These are phyloP conservation scores for Paracoccidioides lutzii DNA, from an alignment of 2,329 filamentous ascomycete species.

Conservation along the genomic window DNA sequence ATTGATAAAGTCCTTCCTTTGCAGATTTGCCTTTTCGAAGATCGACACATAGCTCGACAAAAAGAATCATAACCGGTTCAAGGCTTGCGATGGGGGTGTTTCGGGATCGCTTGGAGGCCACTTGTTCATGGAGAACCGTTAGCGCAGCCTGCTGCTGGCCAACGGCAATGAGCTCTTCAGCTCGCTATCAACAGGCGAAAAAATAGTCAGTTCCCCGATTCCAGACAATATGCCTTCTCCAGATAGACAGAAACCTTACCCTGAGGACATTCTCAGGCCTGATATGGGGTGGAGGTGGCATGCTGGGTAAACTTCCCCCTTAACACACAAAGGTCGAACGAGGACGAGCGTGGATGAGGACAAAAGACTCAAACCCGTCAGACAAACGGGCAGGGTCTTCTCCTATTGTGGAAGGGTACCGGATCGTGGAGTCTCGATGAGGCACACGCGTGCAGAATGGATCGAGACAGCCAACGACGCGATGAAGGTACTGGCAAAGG, in stretches of 20 bases:
- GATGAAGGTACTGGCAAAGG: background rate
- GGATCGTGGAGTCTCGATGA: background rate
- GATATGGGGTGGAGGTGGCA: conserved; percentile 93
- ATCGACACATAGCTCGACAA: conserved; percentile 93
- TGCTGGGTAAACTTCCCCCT: conserved; percentile 36
- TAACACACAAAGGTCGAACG: background rate
- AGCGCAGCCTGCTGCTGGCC: conserved; percentile 85
- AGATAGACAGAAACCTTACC: conserved; percentile 26
- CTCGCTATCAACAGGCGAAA: conserved; percentile 44
- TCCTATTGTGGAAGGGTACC: background rate
- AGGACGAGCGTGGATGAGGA: background rate
- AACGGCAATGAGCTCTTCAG: conserved; percentile 96
- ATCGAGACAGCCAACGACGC: conserved; percentile 2
- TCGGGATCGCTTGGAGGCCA: conserved; percentile 93
- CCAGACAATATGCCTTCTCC: conserved; percentile 5
- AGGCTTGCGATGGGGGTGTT: conserved; percentile 93
- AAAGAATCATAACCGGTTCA: conserved; percentile 95
- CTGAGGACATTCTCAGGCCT: conserved; percentile 99
- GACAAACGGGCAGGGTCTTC: background rate
- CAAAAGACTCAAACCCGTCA: background rate
- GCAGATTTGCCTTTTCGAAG: conserved; percentile 96
- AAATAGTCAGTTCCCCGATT: conserved; percentile 11
- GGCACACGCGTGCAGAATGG: conserved; percentile 1
- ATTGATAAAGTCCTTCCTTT: conserved; percentile 98
- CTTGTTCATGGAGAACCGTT: conserved; percentile 94